These are phyloP conservation scores for Ambrosia trifida DNA, from an alignment of 129 eudicot species.

Conservation along the genomic window DNA sequence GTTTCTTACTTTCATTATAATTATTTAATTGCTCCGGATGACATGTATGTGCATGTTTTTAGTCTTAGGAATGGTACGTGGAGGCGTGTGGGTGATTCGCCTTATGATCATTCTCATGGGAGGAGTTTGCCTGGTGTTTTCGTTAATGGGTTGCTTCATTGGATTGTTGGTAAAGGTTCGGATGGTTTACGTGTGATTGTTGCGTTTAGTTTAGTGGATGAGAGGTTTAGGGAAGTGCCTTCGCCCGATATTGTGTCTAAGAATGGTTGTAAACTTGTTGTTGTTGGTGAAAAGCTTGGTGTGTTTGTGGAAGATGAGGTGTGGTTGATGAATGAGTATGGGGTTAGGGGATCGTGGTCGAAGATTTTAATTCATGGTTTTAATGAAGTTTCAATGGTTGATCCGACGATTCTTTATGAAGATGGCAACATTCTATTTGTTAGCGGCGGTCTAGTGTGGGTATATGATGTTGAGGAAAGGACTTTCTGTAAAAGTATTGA, in stretches of 20 bases:
- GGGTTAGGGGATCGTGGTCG: conserved; percentile 21
- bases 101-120: conserved; percentile 52
- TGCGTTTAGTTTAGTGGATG: conserved; percentile 51
- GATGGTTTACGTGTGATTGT: conserved; percentile 26
- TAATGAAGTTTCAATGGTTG: neutral
- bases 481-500: conserved; percentile 12
- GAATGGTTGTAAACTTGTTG: conserved; percentile 7
- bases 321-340: conserved; percentile 33
- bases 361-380: conserved; percentile 8
- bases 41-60: conserved; percentile 43
- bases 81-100: conserved; percentile 44
- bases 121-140: conserved; percentile 36
- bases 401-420: conserved; percentile 5
- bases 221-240: conserved; percentile 41
- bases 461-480: conserved; percentile 21
- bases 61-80: conserved; percentile 40
- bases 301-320: conserved; percentile 18
- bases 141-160: conserved; percentile 55
- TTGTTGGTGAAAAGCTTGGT: conserved; percentile 31
- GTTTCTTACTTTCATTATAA: conserved; percentile 39
- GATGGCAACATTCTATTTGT: conserved; percentile 3
- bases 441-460: neutral
- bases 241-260: conserved; percentile 24
- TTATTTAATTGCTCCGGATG: conserved; percentile 35
- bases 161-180: conserved; percentile 35